Percentiles rank a stretch among this genome's conserved stretches.
These are phyloP conservation scores for Hypomontagnella submonticulosa DNA, from an alignment of 495 filamentous ascomycete genomes.

Conservation along the genomic window DNA sequence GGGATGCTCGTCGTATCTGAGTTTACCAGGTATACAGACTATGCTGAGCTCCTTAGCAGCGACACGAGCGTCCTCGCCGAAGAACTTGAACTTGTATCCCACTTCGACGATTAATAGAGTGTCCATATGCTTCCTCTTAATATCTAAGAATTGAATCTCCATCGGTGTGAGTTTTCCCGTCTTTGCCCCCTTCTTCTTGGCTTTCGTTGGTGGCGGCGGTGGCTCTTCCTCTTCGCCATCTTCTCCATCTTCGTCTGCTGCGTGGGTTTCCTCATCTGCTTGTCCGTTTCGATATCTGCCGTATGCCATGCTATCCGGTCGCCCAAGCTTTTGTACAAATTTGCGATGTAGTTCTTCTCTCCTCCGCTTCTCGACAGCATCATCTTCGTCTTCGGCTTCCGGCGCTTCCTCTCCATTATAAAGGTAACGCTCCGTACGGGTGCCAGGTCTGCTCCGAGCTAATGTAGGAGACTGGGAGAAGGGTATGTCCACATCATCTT, in stretches of 20 bases:
- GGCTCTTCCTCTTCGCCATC: constrained; percentile 69
- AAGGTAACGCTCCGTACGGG: constrained; percentile 59
- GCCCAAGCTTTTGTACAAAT: constrained; percentile 90
- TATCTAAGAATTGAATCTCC: constrained; percentile 92
- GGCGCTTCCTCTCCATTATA: constrained; percentile 51
- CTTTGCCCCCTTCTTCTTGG: constrained; percentile 75
- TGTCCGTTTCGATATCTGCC: constrained; percentile 68
- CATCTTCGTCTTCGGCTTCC: constrained; percentile 62
- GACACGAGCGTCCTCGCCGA: constrained; percentile 93
- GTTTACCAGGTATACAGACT: constrained; percentile 96
- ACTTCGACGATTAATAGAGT: constrained; percentile 92
- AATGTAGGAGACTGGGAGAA: constrained; percentile 20
- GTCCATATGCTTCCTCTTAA: constrained; percentile 91
- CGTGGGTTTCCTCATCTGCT: constrained; percentile 62
- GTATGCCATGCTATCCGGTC: constrained; percentile 79
- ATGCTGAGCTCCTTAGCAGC: constrained; percentile 94
- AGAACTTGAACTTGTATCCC: constrained; percentile 97
- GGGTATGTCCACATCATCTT: constrained; percentile 36
- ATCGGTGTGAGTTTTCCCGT: constrained; percentile 91
- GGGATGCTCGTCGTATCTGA: constrained; percentile 92
- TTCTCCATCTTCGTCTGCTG: constrained; percentile 57
- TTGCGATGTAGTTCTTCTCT: constrained; percentile 82
- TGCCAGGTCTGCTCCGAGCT: constrained; percentile 29
- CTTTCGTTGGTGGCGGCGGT: constrained; percentile 53
- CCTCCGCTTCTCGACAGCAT: constrained; percentile 54